phyloP scores from a whole-genome alignment of 805 yeast genomes.

The Kuraishia capsulata region DNA sequence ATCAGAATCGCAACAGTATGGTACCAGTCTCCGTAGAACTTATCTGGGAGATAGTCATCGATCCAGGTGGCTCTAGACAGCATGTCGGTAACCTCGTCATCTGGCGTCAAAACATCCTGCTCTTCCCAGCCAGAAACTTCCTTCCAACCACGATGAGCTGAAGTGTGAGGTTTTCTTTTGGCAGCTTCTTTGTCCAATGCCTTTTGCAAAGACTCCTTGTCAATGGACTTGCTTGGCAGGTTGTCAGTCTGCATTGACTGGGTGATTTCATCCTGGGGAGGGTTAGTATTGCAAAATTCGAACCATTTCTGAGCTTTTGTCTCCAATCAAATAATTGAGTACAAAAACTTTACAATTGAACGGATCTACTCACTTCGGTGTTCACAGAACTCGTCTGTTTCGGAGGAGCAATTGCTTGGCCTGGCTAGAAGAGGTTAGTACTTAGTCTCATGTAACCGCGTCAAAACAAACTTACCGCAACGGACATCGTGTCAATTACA shows the following conservation, averaged over 20 bases:
- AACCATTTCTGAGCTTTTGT: too few relatives aligned
- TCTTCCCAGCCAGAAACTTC: constrained; percentile 86
- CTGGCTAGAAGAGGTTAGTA: neutral
- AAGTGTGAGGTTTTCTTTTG: constrained; percentile 42
- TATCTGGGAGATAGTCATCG: constrained; percentile 69
- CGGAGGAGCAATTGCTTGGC: neutral
- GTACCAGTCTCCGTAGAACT: constrained; percentile 90
- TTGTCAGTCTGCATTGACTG: neutral
- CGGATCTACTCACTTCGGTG: too few relatives aligned
- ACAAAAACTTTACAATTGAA: too few relatives aligned
- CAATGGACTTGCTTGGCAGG: neutral
- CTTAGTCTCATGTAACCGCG: too few relatives aligned
- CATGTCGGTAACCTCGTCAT: constrained; percentile 68
- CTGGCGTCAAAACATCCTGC: constrained; percentile 51
- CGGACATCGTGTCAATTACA: too few relatives aligned
- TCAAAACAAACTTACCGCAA: neutral
- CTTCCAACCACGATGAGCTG: constrained; percentile 86
- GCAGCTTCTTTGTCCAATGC: neutral
- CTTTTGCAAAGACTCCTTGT: neutral
- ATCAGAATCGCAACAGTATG: constrained; percentile 74
- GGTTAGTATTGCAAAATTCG: neutral
- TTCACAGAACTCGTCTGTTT: neutral
- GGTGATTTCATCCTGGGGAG: neutral
- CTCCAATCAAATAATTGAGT: too few relatives aligned
- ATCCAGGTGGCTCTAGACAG: constrained; percentile 61